These are phyloP conservation scores for Amauroascus niger DNA, from an alignment of 2,329 filamentous ascomycete species.

Conservation along the genomic window DNA sequence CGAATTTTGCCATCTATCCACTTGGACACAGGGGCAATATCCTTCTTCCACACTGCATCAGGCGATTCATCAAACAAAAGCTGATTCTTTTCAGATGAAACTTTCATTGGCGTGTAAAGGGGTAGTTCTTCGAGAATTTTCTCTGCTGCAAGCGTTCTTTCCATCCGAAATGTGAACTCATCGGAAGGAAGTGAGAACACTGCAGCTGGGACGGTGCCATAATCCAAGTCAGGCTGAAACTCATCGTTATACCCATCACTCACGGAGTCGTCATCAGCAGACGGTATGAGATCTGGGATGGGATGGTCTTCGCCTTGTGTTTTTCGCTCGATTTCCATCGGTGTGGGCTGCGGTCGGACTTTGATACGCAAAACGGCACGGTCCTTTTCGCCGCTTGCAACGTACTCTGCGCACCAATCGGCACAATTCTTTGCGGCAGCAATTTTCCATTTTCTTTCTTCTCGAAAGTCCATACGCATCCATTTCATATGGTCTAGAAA, in stretches of 20 bases:
- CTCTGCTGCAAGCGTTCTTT: slow-evolving; percentile 64
- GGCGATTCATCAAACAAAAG: slow-evolving; percentile 52
- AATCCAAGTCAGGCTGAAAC: slow-evolving; percentile 34
- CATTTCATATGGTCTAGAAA: slow-evolving; percentile 87
- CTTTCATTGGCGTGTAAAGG: slow-evolving; percentile 56
- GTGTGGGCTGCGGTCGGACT: slow-evolving; percentile 36
- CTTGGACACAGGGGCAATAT: slow-evolving; percentile 76
- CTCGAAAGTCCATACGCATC: slow-evolving; percentile 93
- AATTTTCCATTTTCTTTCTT: slow-evolving; percentile 91
- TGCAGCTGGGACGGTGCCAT: slow-evolving; percentile 55
- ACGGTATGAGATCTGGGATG: slow-evolving; percentile 59
- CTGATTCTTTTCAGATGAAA: slow-evolving; percentile 50
- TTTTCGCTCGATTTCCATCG: slow-evolving; percentile 24
- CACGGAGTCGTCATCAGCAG: slow-evolving; percentile 50
- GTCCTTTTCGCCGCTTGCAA: slow-evolving; percentile 54
- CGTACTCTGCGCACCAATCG: slow-evolving; percentile 73
- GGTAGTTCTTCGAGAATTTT: slow-evolving; percentile 72
- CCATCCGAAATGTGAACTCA: slow-evolving; percentile 69
- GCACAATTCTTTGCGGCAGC: slow-evolving; percentile 70
- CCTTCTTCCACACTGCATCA: slow-evolving; percentile 62
- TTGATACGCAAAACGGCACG: slow-evolving; percentile 60
- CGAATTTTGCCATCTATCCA: slow-evolving; percentile 74
- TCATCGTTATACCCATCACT: slow-evolving; percentile 41
- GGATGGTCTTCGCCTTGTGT: slow-evolving; percentile 34
- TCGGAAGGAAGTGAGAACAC: slow-evolving; percentile 76